phyloP scores from a whole-genome alignment of 2,329 filamentous ascomycete genomes.

The Scopulariopsis brevicaulis region DNA sequence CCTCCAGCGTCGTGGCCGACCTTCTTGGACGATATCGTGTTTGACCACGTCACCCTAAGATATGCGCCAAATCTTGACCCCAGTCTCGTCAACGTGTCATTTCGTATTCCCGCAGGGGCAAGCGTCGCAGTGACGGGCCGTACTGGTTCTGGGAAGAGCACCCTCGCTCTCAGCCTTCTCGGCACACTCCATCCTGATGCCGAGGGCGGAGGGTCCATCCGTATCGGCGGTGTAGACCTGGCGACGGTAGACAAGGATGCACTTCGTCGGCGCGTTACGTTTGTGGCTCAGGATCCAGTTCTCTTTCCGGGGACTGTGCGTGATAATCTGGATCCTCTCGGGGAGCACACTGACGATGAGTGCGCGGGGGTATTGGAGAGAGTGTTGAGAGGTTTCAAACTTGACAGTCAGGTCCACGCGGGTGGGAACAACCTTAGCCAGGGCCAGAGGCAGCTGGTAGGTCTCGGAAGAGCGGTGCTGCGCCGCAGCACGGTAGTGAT shows the following conservation, averaged over 20 bases:
- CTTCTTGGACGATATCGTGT: slow-evolving; percentile 59
- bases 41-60: slow-evolving; percentile 65
- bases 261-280: slow-evolving; percentile 46
- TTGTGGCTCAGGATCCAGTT: slow-evolving; percentile 53
- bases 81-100: slow-evolving; percentile 55
- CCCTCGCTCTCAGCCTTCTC: slow-evolving; percentile 48
- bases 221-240: slow-evolving; percentile 42
- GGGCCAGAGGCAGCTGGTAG: slow-evolving; percentile 51
- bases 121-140: slow-evolving; percentile 64
- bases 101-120: slow-evolving; percentile 57
- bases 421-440: slow-evolving; percentile 52
- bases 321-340: slow-evolving; percentile 59
- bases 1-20: slow-evolving; percentile 71
- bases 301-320: slow-evolving; percentile 47
- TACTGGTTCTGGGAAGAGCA: slow-evolving; percentile 82
- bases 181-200: slow-evolving; percentile 36
- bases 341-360: slow-evolving; percentile 40
- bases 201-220: slow-evolving; percentile 31
- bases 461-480: slow-evolving; percentile 48
- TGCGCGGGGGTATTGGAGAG: slow-evolving; percentile 41
- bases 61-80: slow-evolving; percentile 72
- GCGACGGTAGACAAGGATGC: slow-evolving; percentile 39
- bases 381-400: slow-evolving; percentile 38
- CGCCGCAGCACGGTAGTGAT: slow-evolving; percentile 48
- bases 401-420: slow-evolving; percentile 41